Evolutionary conservation across 208 protist genomes (phyloP).

Genomic region (Kentomonas sorsogonicus): DNA sequence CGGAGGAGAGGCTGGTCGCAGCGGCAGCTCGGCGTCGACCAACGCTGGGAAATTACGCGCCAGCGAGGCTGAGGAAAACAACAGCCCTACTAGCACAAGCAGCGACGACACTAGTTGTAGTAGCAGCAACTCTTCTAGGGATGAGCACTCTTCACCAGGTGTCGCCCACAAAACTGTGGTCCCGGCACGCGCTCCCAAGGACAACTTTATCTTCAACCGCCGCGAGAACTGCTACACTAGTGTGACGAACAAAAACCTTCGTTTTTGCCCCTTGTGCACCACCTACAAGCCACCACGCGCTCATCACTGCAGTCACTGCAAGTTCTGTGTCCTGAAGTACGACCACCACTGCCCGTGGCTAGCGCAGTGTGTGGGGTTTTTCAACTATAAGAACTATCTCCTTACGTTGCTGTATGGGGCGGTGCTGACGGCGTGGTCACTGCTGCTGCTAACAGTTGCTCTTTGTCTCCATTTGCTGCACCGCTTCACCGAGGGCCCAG

Average conservation of each 20-base stretch:
- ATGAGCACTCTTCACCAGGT: no score
- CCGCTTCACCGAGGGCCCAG: constrained; percentile 15
- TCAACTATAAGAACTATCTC: constrained; percentile 91
- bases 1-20: no score
- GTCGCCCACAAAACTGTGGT: neutral
- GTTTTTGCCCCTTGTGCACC: constrained; percentile 77
- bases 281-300: constrained; percentile 84
- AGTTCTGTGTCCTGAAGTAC: constrained; percentile 85
- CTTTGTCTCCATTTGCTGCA: no score
- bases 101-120: no score
- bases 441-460: constrained; percentile 39
- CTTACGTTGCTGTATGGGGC: constrained; percentile 73
- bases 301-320: constrained; percentile 88
- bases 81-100: no score
- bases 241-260: constrained; percentile 46
- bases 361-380: constrained; percentile 89
- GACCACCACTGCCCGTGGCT: constrained; percentile 93
- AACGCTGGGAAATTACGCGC: no score
- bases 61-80: no score
- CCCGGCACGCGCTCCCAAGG: constrained; percentile 5
- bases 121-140: no score
- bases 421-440: constrained; percentile 65
- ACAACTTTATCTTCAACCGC: constrained; percentile 60
- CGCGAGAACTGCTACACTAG: constrained; percentile 55
- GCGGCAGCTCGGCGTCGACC: no score